A percentile compares a stretch with the other conserved stretches of the same genome.
phyloP scores from a whole-genome alignment of 805 yeast species.

The Maudiozyma turicensis region DNA sequence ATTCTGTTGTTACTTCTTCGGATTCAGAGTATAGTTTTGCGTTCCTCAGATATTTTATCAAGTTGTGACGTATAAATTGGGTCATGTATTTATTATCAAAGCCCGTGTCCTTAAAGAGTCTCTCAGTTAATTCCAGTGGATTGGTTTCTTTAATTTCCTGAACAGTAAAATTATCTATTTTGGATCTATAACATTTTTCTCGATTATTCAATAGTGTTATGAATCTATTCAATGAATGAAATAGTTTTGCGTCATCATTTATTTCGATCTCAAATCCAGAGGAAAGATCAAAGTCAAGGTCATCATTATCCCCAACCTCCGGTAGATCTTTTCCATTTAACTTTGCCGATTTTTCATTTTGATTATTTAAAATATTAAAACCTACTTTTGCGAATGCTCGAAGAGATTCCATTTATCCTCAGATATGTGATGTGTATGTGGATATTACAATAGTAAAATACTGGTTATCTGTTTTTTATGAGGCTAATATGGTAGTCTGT shows the following conservation, averaged over 20 bases:
- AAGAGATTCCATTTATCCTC: slow-evolving; percentile 6
- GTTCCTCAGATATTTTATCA: slow-evolving; percentile 1
- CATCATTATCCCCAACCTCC: not conserved
- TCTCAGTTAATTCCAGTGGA: not conserved
- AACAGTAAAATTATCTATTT: not conserved
- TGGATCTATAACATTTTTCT: not conserved
- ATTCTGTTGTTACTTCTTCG: not conserved
- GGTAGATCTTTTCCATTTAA: not conserved
- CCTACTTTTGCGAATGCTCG: slow-evolving; percentile 6
- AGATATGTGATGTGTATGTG: not conserved
- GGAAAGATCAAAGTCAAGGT: not conserved
- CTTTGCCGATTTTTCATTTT: not conserved
- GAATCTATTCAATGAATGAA: slow-evolving; percentile 18
- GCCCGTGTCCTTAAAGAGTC: not conserved
- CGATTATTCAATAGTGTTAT: slow-evolving; percentile 12
- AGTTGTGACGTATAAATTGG: slow-evolving; percentile 2
- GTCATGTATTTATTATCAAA: not conserved
- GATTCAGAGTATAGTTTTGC: not conserved
- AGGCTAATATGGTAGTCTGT: no score
- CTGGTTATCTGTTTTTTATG: no score
- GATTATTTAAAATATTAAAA: slow-evolving; percentile 1
- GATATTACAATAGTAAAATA: no score
- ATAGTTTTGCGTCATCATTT: slow-evolving; percentile 13
- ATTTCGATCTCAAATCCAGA: slow-evolving; percentile 1
- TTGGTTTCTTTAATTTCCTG: not conserved